These are phyloP conservation scores for Periconia sp. DNA, from an alignment of 2,329 filamentous ascomycete species.

Conservation along the genomic window DNA sequence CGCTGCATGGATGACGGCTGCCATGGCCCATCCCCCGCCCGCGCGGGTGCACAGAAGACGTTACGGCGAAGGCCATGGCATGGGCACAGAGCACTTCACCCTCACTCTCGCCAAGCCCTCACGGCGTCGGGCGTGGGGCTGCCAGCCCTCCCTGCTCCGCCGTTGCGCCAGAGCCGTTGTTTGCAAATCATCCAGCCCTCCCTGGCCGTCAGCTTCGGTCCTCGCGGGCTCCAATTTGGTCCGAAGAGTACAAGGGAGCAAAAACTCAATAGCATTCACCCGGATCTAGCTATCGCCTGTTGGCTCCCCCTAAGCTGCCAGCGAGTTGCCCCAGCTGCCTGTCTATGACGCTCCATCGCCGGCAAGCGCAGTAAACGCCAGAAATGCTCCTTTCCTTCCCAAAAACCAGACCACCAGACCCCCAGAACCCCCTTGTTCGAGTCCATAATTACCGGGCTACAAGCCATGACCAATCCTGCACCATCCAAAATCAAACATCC, in stretches of 20 bases:
- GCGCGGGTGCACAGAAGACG: slow-evolving; percentile 21
- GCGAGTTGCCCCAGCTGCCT: slow-evolving; percentile 7
- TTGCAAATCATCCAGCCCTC: slow-evolving; percentile 9
- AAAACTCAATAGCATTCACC: slow-evolving; percentile 15
- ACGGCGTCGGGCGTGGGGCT: too few relatives aligned
- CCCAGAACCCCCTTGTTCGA: slow-evolving; percentile 11
- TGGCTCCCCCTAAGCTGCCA: slow-evolving; percentile 5
- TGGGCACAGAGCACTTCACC: not conserved
- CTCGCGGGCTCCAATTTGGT: slow-evolving; percentile 8
- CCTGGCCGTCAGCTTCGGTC: slow-evolving; percentile 14
- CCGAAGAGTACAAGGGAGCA: slow-evolving; percentile 8
- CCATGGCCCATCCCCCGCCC: slow-evolving; percentile 9
- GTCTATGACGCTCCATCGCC: slow-evolving; percentile 14
- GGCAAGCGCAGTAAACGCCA: slow-evolving; percentile 11
- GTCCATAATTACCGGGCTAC: slow-evolving; percentile 5
- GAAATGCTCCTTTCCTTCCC: slow-evolving; percentile 18
- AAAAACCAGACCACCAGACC: slow-evolving; percentile 11
- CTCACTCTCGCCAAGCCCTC: too few relatives aligned
- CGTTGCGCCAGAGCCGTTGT: slow-evolving; percentile 19
- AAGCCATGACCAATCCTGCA: not conserved
- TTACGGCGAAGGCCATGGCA: slow-evolving; percentile 8
- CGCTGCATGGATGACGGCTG: slow-evolving; percentile 11
- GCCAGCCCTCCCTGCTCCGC: slow-evolving; percentile 1
- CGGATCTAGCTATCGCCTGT: slow-evolving; percentile 14
- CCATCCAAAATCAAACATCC: not conserved